Percentiles rank a stretch among this genome's conserved stretches.
Conservation (phyloP, 2,329 filamentous ascomycete genomes). For the Macroventuria anomochaeta region DNA sequence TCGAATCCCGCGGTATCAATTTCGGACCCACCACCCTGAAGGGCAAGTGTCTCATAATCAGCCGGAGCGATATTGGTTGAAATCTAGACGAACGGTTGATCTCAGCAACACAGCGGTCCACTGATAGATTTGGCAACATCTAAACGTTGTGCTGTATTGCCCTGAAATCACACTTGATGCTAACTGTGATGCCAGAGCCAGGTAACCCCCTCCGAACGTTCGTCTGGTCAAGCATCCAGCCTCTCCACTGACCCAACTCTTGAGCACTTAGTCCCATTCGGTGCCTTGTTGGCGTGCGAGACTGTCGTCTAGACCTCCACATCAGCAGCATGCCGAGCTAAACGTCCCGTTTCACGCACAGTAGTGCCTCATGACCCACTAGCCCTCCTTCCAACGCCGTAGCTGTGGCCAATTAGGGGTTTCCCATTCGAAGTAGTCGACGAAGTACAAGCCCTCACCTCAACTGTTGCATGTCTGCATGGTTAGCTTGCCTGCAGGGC, state of each 20-base stretch:
- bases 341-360: slow-evolving; percentile 14
- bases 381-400: slow-evolving; percentile 5
- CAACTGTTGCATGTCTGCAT: slow-evolving; percentile 13
- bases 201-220: not conserved
- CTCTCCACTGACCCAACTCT: not conserved
- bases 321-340: slow-evolving; percentile 10
- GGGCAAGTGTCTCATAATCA: slow-evolving; percentile 14
- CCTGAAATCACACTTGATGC: not conserved
- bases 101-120: not conserved
- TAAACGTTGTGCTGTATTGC: not conserved
- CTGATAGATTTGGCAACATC: not conserved
- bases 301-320: slow-evolving; percentile 12
- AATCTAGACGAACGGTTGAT: not conserved
- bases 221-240: not conserved
- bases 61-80: slow-evolving; percentile 12
- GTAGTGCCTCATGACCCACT: slow-evolving; percentile 8
- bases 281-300: slow-evolving; percentile 2
- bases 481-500: slow-evolving; percentile 7
- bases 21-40: slow-evolving; percentile 17
- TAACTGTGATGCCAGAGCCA: not conserved
- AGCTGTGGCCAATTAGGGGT: slow-evolving; percentile 4
- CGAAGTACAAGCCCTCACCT: slow-evolving; percentile 2
- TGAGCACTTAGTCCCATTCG: not conserved
- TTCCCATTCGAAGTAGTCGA: not conserved
- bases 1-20: slow-evolving; percentile 19